Conservation (phyloP, 2,329 filamentous ascomycete genomes). For the Fusarium transvaalense region DNA sequence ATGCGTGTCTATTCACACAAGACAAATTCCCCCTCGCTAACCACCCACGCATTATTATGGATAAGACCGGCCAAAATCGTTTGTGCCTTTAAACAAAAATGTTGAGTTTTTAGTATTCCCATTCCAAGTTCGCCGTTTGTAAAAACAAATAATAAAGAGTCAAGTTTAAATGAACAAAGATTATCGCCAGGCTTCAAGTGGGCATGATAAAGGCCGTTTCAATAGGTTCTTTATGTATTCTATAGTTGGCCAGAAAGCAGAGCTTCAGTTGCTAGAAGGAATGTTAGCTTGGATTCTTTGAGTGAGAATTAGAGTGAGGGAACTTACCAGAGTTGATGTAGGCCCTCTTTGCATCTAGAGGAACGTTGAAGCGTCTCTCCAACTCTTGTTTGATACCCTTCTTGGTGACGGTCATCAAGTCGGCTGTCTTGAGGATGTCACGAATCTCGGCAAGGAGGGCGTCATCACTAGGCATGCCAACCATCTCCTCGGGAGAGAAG, state of each 20-base stretch:
- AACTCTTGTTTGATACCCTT: conserved; percentile 96
- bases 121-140: conserved; percentile 40
- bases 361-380: conserved; percentile 88
- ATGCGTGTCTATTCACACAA: conserved; percentile 19
- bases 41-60: conserved; percentile 46
- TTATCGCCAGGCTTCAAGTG: conserved; percentile 28
- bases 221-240: conserved; percentile 36
- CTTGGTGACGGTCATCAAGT: conserved; percentile 98
- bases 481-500: conserved; percentile 75
- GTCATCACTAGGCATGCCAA: conserved; percentile 86
- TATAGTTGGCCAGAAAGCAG: conserved; percentile 82
- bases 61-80: conserved; percentile 25
- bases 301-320: not conserved
- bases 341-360: conserved; percentile 86
- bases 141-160: conserved; percentile 24
- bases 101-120: conserved; percentile 44
- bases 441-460: conserved; percentile 92
- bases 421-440: conserved; percentile 89
- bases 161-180: conserved; percentile 25
- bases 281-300: conserved; percentile 33
- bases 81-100: conserved; percentile 33
- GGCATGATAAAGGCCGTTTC: conserved; percentile 38
- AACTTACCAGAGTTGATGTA: conserved; percentile 91
- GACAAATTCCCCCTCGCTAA: conserved; percentile 33
- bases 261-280: conserved; percentile 75